phyloP scores from a whole-genome alignment of 1,284 basidiomycete species.

The Stygiomarasmius scandens region DNA sequence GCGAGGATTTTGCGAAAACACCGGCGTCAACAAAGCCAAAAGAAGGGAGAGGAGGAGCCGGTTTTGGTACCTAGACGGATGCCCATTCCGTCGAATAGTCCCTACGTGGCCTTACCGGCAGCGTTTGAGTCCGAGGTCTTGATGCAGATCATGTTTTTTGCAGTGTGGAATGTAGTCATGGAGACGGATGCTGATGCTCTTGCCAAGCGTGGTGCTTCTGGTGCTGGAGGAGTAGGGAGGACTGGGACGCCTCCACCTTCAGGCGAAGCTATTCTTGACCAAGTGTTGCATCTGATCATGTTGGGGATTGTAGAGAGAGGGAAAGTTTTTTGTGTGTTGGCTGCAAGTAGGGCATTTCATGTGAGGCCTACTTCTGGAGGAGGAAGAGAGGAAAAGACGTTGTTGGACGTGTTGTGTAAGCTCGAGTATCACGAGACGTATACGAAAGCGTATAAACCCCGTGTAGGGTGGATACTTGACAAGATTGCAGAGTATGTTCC shows the following conservation, averaged over 20 bases:
- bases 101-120: slow-evolving; percentile 62
- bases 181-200: slow-evolving; percentile 60
- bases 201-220: too few relatives aligned
- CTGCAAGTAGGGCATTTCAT: slow-evolving; percentile 58
- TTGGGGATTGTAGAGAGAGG: slow-evolving; percentile 76
- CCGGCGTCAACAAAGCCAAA: slow-evolving; percentile 38
- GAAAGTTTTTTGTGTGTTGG: slow-evolving; percentile 60
- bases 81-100: slow-evolving; percentile 63
- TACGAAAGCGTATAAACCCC: slow-evolving; percentile 68
- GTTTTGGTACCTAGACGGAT: slow-evolving; percentile 78
- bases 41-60: slow-evolving; percentile 61
- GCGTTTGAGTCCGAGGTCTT: slow-evolving; percentile 71
- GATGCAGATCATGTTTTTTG: slow-evolving; percentile 78
- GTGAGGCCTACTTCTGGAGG: too few relatives aligned
- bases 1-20: slow-evolving; percentile 67
- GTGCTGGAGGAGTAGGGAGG: too few relatives aligned
- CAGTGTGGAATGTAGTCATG: slow-evolving; percentile 69
- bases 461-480: slow-evolving; percentile 76
- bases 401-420: slow-evolving; percentile 75
- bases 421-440: slow-evolving; percentile 79
- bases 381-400: slow-evolving; percentile 57
- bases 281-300: slow-evolving; percentile 85
- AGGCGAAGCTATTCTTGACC: slow-evolving; percentile 88
- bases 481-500: slow-evolving; percentile 58
- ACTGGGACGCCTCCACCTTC: too few relatives aligned